Evolutionary conservation across 371 early-diverging fungal genomes (phyloP), one percentile per base, ranked within the genome.

Genomic region (Lichtheimia hyalospora): DNA sequence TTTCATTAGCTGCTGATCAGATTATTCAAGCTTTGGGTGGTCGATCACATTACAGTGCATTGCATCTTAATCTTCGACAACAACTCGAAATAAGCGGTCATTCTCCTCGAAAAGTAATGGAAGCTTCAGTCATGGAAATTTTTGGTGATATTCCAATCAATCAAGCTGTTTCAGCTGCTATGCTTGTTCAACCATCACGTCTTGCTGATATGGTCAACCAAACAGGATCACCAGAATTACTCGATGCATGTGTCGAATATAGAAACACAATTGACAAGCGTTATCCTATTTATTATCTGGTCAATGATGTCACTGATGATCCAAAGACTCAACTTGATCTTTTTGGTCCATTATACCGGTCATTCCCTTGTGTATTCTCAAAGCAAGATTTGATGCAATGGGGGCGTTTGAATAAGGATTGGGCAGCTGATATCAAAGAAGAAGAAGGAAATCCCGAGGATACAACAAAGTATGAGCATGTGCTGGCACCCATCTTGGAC

Each of bases 61-160:
- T 77, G 10, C 70, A 70, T 34, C 54, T 77, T 41, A 74, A 71
- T 23, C 39, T 77, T 0, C 60, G 64, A 53, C 60, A 70, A 40
- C 46, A 72, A 5, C 66, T 74, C 1, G 70, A 70, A 4, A 20
- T 66, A 46, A 74, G 74, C 49, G 62, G 60, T 5, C 42, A 52
- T 14, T 20, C 14, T 39, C 21, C 72, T 10, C 54, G 43, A 12
- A 52, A 53, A 13, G 52, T 55, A 1, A 74, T 77, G 74, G 73
- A 71, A 14, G 74, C 69, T 1, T 64, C 74, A 5, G 68, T 74
- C 2, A 52, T 70, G 8, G 74, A 77, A 43, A 64, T 77, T 13
- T 77, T 72, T 68, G 78, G 74, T 14, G 78, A 77, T 49, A 77
- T 77, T 40, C 78, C 78, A 3, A 77, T 77, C 56, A 74, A 77